These are phyloP conservation scores for Rhodotorula toruloides DNA, from an alignment of 768 basidiomycete species.

Conservation along the genomic window DNA sequence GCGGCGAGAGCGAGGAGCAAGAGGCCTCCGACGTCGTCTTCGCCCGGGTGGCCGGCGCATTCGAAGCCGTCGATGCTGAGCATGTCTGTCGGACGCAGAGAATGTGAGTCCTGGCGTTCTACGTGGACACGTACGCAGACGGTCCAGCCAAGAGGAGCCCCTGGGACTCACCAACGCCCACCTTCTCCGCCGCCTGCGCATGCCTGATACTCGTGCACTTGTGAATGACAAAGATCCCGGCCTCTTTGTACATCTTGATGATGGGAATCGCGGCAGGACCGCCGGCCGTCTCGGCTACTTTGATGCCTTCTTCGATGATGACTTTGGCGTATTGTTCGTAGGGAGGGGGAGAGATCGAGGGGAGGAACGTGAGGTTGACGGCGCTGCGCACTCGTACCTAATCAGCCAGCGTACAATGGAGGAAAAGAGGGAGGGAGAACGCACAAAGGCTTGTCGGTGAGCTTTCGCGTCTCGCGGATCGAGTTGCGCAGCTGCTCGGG, in stretches of 20 bases:
- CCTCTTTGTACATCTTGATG: constrained; percentile 70
- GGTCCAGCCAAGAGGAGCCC: not conserved
- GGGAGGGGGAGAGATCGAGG: constrained; percentile 82
- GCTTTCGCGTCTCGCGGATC: constrained; percentile 67
- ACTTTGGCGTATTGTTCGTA: constrained; percentile 72
- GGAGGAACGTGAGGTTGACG: constrained; percentile 56
- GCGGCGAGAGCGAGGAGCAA: constrained; percentile 57
- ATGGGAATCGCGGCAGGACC: constrained; percentile 56
- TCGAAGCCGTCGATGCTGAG: constrained; percentile 35
- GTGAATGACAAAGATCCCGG: constrained; percentile 66
- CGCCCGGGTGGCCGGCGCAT: constrained; percentile 85
- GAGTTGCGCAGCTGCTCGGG: constrained; percentile 74
- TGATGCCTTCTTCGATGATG: constrained; percentile 67
- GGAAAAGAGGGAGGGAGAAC: constrained; percentile 58
- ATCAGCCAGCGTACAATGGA: not conserved
- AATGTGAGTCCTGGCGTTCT: not conserved
- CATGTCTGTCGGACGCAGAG: not conserved
- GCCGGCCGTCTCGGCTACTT: constrained; percentile 86
- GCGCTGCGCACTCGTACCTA: constrained; percentile 17
- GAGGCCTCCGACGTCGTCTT: constrained; percentile 83
- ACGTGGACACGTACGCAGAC: not conserved
- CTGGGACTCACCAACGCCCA: constrained; percentile 13
- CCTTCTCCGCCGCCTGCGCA: constrained; percentile 67
- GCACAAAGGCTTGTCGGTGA: constrained; percentile 59
- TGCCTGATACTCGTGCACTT: constrained; percentile 84